Percentiles rank a stretch among this genome's conserved stretches.
Conservation (phyloP, 176 grass and related monocot genomes). For the Calamus simplicifolius region DNA sequence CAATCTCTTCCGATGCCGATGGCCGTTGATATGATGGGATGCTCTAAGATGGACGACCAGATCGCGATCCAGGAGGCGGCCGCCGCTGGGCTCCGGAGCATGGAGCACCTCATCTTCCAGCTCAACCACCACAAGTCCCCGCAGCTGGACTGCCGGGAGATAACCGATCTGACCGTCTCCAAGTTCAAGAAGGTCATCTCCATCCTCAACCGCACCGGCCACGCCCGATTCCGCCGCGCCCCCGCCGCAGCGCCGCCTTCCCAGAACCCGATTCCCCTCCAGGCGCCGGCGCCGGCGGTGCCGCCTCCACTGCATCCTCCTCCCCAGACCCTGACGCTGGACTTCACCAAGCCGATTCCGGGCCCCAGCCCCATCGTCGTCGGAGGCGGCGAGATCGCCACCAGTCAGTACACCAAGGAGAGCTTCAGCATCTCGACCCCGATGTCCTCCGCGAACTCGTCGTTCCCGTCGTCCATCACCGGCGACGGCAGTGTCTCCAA, state of each 20-base stretch:
- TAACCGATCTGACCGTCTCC: conserved; percentile 65
- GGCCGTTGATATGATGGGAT: conserved; percentile 46
- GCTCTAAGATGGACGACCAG: conserved; percentile 48
- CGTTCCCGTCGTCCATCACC: conserved; percentile 66
- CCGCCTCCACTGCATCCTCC: neutral
- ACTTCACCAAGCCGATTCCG: conserved; percentile 26
- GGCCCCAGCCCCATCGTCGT: too few species aligned
- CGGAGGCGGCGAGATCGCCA: too few species aligned
- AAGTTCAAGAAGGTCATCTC: conserved; percentile 94
- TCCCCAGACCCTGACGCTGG: conserved; percentile 26
- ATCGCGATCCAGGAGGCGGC: conserved; percentile 78
- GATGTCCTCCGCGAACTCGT: conserved; percentile 42
- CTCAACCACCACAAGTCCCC: conserved; percentile 30
- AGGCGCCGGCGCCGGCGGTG: neutral
- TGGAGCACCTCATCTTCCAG: conserved; percentile 63
- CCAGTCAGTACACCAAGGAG: neutral
- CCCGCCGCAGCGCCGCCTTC: conserved; percentile 6
- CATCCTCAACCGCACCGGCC: conserved; percentile 74
- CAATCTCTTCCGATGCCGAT: neutral
- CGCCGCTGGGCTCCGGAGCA: conserved; percentile 45
- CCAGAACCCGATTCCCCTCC: neutral
- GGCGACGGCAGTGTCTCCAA: conserved; percentile 82
- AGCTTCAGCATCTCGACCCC: conserved; percentile 36
- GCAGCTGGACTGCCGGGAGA: conserved; percentile 50
- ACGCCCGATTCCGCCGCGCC: conserved; percentile 72